Percentiles rank a stretch among this genome's conserved stretches.
Conservation (phyloP, 139 green algal species). For the Tetradesmus obliquus region DNA sequence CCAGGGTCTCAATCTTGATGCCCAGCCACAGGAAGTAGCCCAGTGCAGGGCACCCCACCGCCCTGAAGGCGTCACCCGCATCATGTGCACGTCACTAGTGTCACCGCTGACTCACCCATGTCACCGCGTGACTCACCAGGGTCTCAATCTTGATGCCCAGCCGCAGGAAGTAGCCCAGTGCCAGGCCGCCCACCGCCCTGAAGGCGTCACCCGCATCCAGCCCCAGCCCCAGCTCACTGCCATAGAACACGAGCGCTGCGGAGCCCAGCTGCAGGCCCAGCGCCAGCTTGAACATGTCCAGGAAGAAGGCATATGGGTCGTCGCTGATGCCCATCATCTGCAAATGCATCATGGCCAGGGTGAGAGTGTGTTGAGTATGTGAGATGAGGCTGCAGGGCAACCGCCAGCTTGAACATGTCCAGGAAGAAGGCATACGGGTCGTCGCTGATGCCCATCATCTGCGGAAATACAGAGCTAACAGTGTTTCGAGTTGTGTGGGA, state of each 20-base stretch:
- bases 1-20: slow-evolving; percentile 18
- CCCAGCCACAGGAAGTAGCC: not conserved
- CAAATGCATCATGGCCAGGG: not conserved
- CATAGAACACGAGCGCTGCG: slow-evolving; percentile 30
- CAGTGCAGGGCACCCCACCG: not conserved
- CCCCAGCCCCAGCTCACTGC: slow-evolving; percentile 28
- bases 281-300: slow-evolving; percentile 41
- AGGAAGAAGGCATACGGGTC: slow-evolving; percentile 46
- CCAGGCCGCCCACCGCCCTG: slow-evolving; percentile 5
- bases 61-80: not conserved
- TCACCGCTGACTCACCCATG: slow-evolving; percentile 2
- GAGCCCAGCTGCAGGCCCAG: slow-evolving; percentile 25
- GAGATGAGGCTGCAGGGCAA: not conserved
- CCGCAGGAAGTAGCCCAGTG: slow-evolving; percentile 27
- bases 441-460: slow-evolving; percentile 35
- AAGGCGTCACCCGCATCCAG: slow-evolving; percentile 15
- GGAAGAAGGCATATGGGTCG: slow-evolving; percentile 43
- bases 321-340: slow-evolving; percentile 37
- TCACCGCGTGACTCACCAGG: slow-evolving; percentile 2
- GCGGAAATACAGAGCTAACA: not conserved
- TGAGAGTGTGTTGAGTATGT: not conserved
- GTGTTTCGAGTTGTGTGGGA: too few species aligned
- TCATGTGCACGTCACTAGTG: not conserved
- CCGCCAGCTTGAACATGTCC: slow-evolving; percentile 38
- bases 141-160: slow-evolving; percentile 33